Percentiles rank a stretch among this genome's conserved stretches.
Evolutionary conservation across 108 stramenopile genomes (phyloP).

Genomic region (Seminavis robusta): DNA sequence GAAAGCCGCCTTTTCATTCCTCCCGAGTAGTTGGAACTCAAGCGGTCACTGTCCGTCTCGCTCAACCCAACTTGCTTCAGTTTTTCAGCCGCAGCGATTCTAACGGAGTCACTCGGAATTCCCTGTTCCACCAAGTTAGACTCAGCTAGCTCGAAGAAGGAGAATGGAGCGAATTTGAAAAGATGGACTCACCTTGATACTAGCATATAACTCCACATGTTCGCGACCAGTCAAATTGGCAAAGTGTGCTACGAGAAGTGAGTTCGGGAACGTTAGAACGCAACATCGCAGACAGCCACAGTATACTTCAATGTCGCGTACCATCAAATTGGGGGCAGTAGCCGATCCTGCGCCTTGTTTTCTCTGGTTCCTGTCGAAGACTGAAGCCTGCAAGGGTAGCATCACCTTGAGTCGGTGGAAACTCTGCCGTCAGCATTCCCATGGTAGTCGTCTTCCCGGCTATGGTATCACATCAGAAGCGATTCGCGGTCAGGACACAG

Average conservation of each 20-base stretch:
- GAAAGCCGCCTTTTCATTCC: slow-evolving; percentile 90
- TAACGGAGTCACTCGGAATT: slow-evolving; percentile 52
- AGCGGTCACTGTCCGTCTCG: slow-evolving; percentile 62
- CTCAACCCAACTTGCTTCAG: slow-evolving; percentile 76
- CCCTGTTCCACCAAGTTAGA: no score
- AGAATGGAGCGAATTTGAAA: no score
- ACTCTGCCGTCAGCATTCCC: slow-evolving; percentile 93
- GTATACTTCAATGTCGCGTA: no score
- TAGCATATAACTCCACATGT: slow-evolving; percentile 94
- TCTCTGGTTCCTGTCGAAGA: slow-evolving; percentile 80
- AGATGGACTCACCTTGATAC: no score
- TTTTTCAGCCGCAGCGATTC: slow-evolving; percentile 56
- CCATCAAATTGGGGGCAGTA: slow-evolving; percentile 99
- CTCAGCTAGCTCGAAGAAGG: no score
- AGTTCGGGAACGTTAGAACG: no score
- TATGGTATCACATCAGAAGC: no score
- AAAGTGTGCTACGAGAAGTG: no score
- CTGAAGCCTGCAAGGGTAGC: slow-evolving; percentile 85
- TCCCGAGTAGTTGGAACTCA: slow-evolving; percentile 71
- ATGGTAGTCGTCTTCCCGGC: slow-evolving; percentile 81
- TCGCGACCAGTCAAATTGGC: slow-evolving; percentile 96
- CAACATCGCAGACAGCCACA: no score
- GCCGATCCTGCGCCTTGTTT: slow-evolving; percentile 76
- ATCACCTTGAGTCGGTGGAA: slow-evolving; percentile 88
- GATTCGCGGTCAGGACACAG: no score